Evolutionary conservation across 2,329 filamentous ascomycete genomes (phyloP).

Genomic region (Venturia effusa): DNA sequence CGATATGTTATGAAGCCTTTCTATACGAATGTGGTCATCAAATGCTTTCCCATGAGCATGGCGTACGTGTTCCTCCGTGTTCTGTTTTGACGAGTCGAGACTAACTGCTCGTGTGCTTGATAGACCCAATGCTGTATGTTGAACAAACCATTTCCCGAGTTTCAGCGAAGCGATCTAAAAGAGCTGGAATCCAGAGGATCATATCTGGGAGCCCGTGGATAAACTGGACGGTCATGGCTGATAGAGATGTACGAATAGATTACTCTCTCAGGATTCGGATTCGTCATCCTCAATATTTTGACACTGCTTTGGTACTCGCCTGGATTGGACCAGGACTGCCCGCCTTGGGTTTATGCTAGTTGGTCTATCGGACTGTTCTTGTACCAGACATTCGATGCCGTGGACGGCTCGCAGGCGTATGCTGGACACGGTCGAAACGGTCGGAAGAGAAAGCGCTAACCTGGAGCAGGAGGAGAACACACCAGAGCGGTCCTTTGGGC

Average conservation of each 20-base stretch:
- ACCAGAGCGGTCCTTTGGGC: constrained; percentile 83
- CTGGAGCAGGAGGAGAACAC: constrained; percentile 54
- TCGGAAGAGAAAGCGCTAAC: background rate
- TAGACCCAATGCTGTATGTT: constrained; percentile 10
- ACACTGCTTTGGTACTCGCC: constrained; percentile 95
- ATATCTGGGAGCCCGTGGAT: background rate
- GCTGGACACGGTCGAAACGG: constrained; percentile 24
- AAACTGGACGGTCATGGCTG: background rate
- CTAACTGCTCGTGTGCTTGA: constrained; percentile 9
- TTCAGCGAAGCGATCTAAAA: background rate
- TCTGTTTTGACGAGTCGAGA: background rate
- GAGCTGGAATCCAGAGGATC: background rate
- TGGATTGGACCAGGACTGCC: constrained; percentile 86
- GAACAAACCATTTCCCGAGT: background rate
- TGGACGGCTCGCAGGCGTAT: constrained; percentile 87
- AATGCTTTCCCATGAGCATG: constrained; percentile 92
- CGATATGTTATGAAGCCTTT: constrained; percentile 96
- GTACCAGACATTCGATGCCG: constrained; percentile 97
- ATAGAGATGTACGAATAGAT: constrained; percentile 41
- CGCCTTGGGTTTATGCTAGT: constrained; percentile 85
- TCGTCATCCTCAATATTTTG: constrained; percentile 79
- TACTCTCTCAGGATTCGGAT: constrained; percentile 80
- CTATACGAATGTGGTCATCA: constrained; percentile 89
- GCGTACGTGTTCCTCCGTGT: constrained; percentile 43
- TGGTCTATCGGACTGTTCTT: constrained; percentile 86